Evolutionary conservation across 2,329 filamentous ascomycete species (phyloP).

Genomic region (Aspergillus sp.): DNA sequence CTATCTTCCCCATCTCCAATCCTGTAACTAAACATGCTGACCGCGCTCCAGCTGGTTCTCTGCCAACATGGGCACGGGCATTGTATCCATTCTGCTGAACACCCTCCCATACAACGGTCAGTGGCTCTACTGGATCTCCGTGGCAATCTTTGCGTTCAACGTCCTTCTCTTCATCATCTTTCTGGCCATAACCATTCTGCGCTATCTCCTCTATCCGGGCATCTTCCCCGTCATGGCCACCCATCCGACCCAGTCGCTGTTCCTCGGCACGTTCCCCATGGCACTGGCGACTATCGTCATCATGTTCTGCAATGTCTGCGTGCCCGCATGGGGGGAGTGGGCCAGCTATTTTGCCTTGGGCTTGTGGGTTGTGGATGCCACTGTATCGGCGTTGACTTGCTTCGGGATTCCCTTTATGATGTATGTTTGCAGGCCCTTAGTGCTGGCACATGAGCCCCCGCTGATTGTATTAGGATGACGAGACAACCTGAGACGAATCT

Average conservation of each 20-base stretch:
- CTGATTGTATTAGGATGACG: constrained; percentile 3
- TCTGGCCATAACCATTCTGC: constrained; percentile 42
- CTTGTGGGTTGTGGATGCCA: constrained; percentile 48
- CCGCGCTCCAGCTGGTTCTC: constrained; percentile 22
- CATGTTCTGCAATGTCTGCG: constrained; percentile 51
- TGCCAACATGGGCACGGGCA: constrained; percentile 30
- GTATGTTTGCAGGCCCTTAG: not conserved
- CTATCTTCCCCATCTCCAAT: not conserved
- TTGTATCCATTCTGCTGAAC: constrained; percentile 26
- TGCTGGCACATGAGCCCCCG: not conserved
- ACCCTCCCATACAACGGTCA: constrained; percentile 24
- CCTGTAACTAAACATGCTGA: constrained; percentile 1
- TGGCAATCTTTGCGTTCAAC: constrained; percentile 20
- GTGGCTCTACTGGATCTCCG: constrained; percentile 28
- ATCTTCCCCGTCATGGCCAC: constrained; percentile 56
- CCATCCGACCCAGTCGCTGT: constrained; percentile 56
- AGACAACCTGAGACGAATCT: constrained; percentile 17
- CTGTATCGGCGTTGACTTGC: constrained; percentile 38
- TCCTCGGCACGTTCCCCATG: constrained; percentile 58
- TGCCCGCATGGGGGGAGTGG: constrained; percentile 48
- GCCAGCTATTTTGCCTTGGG: constrained; percentile 45
- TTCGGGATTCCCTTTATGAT: not conserved
- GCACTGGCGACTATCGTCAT: constrained; percentile 57
- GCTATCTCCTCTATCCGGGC: constrained; percentile 54
- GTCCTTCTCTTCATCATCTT: constrained; percentile 17